Percentiles rank a stretch among this genome's conserved stretches.
Evolutionary conservation across 768 basidiomycete genomes (phyloP).

Genomic region (Austroboletus eburneus): DNA sequence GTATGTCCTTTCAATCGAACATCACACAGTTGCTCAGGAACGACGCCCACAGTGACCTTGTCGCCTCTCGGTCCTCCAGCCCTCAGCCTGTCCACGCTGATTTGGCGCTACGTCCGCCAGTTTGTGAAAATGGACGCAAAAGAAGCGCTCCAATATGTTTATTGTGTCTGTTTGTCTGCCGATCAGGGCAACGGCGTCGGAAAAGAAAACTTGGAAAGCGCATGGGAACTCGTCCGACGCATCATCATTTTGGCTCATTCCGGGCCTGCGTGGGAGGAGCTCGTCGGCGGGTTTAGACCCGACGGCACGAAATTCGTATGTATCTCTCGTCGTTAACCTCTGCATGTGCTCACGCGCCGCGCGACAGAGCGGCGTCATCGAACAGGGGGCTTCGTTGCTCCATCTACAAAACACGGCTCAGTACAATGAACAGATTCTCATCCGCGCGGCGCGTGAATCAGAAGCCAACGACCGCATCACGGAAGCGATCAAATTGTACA

Average conservation of each 20-base stretch:
- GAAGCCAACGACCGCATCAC: conserved; percentile 80
- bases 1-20: conserved; percentile 42
- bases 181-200: conserved; percentile 71
- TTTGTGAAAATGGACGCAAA: conserved; percentile 92
- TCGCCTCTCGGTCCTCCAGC: conserved; percentile 67
- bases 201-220: conserved; percentile 77
- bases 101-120: conserved; percentile 90
- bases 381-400: conserved; percentile 75
- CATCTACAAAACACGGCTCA: conserved; percentile 60
- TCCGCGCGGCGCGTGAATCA: conserved; percentile 76
- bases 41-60: conserved; percentile 51
- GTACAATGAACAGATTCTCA: conserved; percentile 80
- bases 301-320: conserved; percentile 89
- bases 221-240: conserved; percentile 76
- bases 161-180: conserved; percentile 72
- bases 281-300: conserved; percentile 87
- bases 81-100: conserved; percentile 75
- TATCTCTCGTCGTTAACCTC: conserved; percentile 13
- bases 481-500: conserved; percentile 94
- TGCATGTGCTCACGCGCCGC: not conserved
- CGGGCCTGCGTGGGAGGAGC: conserved; percentile 84
- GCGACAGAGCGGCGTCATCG: conserved; percentile 76
- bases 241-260: conserved; percentile 77
- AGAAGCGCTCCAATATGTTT: conserved; percentile 93
- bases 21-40: not conserved